Conservation (phyloP, 257 asterid genomes). For the Solanum boliviense region DNA sequence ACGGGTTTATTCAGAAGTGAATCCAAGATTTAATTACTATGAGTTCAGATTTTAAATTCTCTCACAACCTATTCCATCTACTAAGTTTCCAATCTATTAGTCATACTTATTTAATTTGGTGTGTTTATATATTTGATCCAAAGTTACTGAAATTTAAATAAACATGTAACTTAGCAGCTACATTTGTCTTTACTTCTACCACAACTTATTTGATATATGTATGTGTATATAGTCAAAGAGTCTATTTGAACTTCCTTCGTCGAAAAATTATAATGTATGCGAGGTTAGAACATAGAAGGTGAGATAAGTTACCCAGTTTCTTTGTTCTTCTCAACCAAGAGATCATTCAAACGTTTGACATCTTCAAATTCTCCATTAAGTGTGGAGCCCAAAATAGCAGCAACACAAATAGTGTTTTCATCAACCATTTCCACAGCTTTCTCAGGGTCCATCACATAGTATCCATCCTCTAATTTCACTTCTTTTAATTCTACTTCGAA, state of each 20-base stretch:
- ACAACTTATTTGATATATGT: neutral
- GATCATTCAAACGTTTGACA: conserved; percentile 15
- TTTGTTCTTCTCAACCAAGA: conserved; percentile 13
- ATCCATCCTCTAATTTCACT: conserved; percentile 13
- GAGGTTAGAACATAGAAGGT: neutral
- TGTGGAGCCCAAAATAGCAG: conserved; percentile 20
- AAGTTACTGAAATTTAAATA: neutral
- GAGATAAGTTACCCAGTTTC: conserved; percentile 6
- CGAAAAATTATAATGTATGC: neutral
- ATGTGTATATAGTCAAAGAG: neutral
- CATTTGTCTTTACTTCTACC: neutral
- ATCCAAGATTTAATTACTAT: neutral
- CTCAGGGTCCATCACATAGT: conserved; percentile 17
- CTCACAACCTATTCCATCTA: neutral
- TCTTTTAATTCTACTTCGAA: conserved; percentile 17
- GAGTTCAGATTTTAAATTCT: too few species aligned
- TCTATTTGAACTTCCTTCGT: neutral
- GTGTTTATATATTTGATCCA: neutral
- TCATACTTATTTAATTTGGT: neutral
- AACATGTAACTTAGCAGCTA: neutral
- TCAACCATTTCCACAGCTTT: conserved; percentile 20
- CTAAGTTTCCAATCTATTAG: neutral
- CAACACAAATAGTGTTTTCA: conserved; percentile 17
- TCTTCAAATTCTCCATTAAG: conserved; percentile 25
- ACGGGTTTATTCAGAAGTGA: neutral